phyloP scores from a whole-genome alignment of 441 rosid genomes.

The Gossypium lobatum region DNA sequence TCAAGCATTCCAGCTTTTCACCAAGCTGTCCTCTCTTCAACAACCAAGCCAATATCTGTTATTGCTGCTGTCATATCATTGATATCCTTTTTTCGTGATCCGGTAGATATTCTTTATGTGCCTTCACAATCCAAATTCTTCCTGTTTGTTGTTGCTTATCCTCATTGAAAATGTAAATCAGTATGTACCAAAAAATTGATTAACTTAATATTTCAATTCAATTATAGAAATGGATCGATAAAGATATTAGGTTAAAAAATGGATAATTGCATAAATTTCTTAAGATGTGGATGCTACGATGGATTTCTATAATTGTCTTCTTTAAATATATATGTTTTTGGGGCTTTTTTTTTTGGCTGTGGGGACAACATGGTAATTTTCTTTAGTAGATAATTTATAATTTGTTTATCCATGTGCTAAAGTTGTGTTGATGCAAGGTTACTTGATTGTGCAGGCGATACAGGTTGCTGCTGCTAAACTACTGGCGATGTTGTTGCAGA shows the following conservation, averaged over 20 bases:
- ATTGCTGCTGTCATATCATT: conserved; percentile 71
- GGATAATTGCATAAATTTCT: neutral
- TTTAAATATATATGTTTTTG: neutral
- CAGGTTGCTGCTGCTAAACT: conserved; percentile 71
- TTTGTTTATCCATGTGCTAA: neutral
- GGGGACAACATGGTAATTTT: neutral
- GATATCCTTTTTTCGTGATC: conserved; percentile 59
- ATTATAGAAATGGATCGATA: neutral
- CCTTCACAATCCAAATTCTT: neutral
- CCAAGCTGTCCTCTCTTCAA: conserved; percentile 73
- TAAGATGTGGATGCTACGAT: neutral
- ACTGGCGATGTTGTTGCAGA: conserved; percentile 50
- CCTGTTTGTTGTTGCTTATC: neutral
- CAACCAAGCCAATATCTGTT: conserved; percentile 68
- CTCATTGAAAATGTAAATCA: neutral
- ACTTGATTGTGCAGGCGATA: conserved; percentile 51
- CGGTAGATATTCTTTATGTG: conserved; percentile 39
- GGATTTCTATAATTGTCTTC: neutral
- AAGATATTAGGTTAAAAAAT: neutral
- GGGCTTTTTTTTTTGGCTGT: neutral
- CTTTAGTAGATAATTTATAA: neutral
- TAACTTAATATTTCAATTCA: neutral
- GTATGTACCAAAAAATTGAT: neutral
- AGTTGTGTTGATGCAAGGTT: neutral
- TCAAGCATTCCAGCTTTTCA: conserved; percentile 57